A percentile compares a stretch with the other conserved stretches of the same genome.
Evolutionary conservation across 768 basidiomycete species (phyloP).

Genomic region (Leucosporidium yakuticum): DNA sequence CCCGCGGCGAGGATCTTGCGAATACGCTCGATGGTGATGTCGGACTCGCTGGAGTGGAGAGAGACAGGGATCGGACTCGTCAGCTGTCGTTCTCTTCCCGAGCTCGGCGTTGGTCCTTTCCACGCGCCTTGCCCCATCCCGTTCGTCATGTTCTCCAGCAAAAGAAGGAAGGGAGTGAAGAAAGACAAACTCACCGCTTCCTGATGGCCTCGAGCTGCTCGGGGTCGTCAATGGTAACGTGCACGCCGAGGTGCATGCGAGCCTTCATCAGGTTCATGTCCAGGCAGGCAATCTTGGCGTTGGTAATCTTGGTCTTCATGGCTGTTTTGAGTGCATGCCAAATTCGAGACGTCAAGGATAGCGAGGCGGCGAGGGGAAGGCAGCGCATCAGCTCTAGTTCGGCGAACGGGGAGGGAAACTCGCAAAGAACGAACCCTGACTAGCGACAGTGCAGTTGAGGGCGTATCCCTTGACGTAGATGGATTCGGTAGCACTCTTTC

Average conservation of each 20-base stretch:
- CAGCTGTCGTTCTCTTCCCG: not conserved
- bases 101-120: too few species aligned
- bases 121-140: not conserved
- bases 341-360: conserved; percentile 6
- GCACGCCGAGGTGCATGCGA: conserved; percentile 95
- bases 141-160: too few species aligned
- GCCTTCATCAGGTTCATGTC: conserved; percentile 96
- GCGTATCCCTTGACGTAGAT: conserved; percentile 94
- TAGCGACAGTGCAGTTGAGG: conserved; percentile 94
- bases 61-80: not conserved
- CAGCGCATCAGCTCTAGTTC: not conserved
- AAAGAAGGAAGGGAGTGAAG: not conserved
- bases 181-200: conserved; percentile 58
- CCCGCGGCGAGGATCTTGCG: conserved; percentile 92
- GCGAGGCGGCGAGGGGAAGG: not conserved
- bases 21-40: conserved; percentile 91
- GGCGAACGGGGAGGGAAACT: not conserved
- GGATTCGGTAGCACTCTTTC: conserved; percentile 89
- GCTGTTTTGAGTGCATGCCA: conserved; percentile 49
- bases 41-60: conserved; percentile 63
- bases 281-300: conserved; percentile 95
- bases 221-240: conserved; percentile 94
- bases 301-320: conserved; percentile 90
- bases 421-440: conserved; percentile 67
- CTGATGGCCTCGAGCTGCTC: conserved; percentile 94